Evolutionary conservation across 257 asterid species (phyloP), one percentile per base, ranked within the genome.

Genomic region (Scutellaria minor): DNA sequence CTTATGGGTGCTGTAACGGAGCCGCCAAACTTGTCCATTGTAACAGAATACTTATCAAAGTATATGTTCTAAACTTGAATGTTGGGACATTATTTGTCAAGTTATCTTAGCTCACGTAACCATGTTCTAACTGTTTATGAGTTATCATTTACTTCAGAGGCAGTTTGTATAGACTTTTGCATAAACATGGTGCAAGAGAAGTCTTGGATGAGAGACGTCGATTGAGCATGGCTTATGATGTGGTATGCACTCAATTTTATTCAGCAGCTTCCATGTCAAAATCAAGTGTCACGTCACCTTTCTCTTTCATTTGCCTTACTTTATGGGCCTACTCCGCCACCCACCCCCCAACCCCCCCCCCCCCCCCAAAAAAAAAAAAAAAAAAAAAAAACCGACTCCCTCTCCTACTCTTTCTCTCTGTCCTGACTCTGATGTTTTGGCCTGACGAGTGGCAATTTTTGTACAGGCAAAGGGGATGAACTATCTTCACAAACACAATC

Each of bases 381-480:
- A 18, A 18, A 18, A 18, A 18, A 18, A 18, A 18, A 18, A 18
- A 18, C 0, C 18, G 18, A 18, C 18, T 18, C 18, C 18, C 10
- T 42, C 46, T 5, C 46, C 3, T 1, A 1, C 35, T 14, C 13
- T 6, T 18, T 14, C 7, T n/a, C 6, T 5, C 27, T 6, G 40
- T 12, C 0, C 10, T 6, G 24, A 40, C 11, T 20, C 35, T 53
- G 24, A 55, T 70, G 42, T 14, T 51, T 42, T 46, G 39, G 56
- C 12, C 40, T 75, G 44, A 66, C 42, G 31, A 52, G 7, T 59
- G 22, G 44, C 6, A 58, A 3, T 58, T 14, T 72, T 71, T 69
- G 13, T 81, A 60, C 90, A 94, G 99, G 98, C 96, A n/a, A 91
- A 89, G 70, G 99, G 98, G 75, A 89, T 94, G 97, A 94, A 89